phyloP scores from a whole-genome alignment of 2,329 filamentous ascomycete genomes.

The Xylaria digitata region DNA sequence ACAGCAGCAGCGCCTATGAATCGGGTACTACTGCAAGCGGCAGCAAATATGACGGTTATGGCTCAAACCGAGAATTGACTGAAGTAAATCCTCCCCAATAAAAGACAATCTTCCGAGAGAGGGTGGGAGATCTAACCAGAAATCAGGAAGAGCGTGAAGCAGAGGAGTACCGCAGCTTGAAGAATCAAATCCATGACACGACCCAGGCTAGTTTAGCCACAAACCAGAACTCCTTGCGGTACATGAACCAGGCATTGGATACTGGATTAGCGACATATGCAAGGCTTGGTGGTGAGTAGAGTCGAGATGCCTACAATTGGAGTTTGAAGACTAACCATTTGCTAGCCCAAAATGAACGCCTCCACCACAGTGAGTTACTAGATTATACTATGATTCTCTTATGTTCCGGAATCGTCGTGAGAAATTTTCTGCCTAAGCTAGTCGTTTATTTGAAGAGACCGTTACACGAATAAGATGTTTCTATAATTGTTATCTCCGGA shows the following conservation, averaged over 20 bases:
- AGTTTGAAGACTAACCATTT: constrained; percentile 17
- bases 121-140: constrained; percentile 14
- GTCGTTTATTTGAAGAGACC: not conserved
- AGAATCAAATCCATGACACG: constrained; percentile 78
- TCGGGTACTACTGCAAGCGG: constrained; percentile 38
- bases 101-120: not conserved
- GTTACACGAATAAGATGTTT: not conserved
- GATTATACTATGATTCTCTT: not conserved
- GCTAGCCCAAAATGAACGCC: constrained; percentile 77
- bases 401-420: not conserved
- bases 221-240: constrained; percentile 75
- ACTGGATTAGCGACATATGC: constrained; percentile 78
- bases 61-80: constrained; percentile 81
- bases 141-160: constrained; percentile 75
- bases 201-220: constrained; percentile 77
- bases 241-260: constrained; percentile 76
- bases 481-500: not conserved
- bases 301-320: not conserved
- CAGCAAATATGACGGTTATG: constrained; percentile 63
- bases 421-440: not conserved
- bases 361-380: constrained; percentile 71
- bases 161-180: constrained; percentile 51
- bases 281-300: constrained; percentile 65
- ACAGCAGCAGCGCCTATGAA: constrained; percentile 26
- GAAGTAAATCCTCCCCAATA: constrained; percentile 53